These are phyloP conservation scores for Corymbia maculata DNA, from an alignment of 345 rosid species.

Conservation along the genomic window DNA sequence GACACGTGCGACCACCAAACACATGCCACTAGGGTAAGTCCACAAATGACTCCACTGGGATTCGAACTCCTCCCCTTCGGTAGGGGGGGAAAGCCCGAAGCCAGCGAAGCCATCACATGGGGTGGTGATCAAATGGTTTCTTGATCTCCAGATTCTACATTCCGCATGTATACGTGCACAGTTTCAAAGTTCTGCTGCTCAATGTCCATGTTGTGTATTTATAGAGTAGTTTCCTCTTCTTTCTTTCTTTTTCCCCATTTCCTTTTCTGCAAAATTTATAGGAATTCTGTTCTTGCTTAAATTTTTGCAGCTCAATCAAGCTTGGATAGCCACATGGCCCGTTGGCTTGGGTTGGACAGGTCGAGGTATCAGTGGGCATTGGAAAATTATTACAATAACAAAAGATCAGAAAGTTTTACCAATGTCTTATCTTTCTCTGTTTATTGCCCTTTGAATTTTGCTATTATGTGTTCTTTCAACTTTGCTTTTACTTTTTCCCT, in stretches of 20 bases:
- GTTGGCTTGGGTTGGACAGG: slow-evolving; percentile 91
- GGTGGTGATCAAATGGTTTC: background rate
- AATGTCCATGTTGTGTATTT: background rate
- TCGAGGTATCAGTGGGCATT: slow-evolving; percentile 94
- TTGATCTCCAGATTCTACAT: background rate
- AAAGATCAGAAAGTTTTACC: slow-evolving; percentile 46
- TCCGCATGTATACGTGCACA: background rate
- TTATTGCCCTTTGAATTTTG: background rate
- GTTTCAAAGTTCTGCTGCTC: background rate
- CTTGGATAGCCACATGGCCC: slow-evolving; percentile 79
- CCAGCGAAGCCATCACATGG: no score
- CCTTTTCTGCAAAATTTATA: background rate
- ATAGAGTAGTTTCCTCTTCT: background rate
- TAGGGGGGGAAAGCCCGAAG: no score
- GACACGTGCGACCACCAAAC: no score
- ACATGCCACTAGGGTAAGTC: no score
- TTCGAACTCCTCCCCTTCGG: no score
- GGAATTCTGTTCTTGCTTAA: background rate
- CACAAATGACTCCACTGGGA: no score
- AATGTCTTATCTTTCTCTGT: background rate
- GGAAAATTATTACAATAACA: slow-evolving; percentile 74
- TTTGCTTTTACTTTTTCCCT: background rate
- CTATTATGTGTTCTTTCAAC: background rate
- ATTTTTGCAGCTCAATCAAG: slow-evolving; percentile 73
- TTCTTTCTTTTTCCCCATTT: background rate